Percentiles rank a stretch among this genome's conserved stretches.
Evolutionary conservation across 208 protist genomes (phyloP).

Genomic region (Trichomonas vaginalis): DNA sequence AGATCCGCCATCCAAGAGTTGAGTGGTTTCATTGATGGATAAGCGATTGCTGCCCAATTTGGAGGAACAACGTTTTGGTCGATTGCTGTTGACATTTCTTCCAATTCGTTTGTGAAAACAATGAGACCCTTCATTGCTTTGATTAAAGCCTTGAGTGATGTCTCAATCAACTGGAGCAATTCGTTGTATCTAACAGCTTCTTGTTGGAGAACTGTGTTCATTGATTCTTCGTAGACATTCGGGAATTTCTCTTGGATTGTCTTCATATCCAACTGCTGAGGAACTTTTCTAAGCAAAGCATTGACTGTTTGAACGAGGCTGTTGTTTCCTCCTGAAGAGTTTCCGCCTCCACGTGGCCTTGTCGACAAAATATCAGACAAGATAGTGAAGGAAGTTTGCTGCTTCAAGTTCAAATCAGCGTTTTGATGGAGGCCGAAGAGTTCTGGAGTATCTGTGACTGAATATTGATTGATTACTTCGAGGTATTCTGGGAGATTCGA

Average conservation of each 20-base stretch:
- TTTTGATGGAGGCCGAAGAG: constrained; percentile 1
- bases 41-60: constrained; percentile 64
- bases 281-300: neutral
- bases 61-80: constrained; percentile 80
- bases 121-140: constrained; percentile 81
- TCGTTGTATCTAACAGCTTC: constrained; percentile 79
- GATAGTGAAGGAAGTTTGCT: neutral
- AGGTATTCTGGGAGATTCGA: constrained; percentile 56
- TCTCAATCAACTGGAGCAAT: constrained; percentile 44
- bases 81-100: constrained; percentile 67
- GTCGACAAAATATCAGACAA: neutral
- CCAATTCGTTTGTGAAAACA: constrained; percentile 82
- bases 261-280: neutral
- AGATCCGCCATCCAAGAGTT: constrained; percentile 50
- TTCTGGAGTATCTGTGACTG: constrained; percentile 12
- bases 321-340: neutral
- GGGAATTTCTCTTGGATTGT: constrained; percentile 59
- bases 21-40: constrained; percentile 84
- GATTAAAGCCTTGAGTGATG: constrained; percentile 70
- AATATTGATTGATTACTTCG: constrained; percentile 23
- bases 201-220: constrained; percentile 92
- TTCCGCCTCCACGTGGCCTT: neutral
- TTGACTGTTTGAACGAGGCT: neutral
- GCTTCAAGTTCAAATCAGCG: neutral
- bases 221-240: constrained; percentile 78